Base-by-base conservation (phyloP, 805 yeast species). In the Lipomyces japonicus region DNA sequence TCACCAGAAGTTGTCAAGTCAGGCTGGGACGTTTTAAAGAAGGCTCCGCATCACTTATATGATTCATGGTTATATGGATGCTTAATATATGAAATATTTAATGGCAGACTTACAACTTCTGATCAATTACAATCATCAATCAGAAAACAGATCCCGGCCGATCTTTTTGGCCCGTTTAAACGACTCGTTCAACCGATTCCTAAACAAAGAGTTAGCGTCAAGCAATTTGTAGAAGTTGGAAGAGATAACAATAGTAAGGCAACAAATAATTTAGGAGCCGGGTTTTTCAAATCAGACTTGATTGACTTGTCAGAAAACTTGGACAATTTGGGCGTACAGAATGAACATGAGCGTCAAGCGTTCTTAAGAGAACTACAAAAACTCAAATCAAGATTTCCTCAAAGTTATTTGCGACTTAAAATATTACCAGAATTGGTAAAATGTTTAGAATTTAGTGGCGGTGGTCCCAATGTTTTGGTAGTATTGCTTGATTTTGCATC, bases 401-500 rank as follows among this genome's bases (percentile, higher is more conserved):
- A 75, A 43, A 72, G 86, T 58, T 69, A 80, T 64, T 62, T 86
- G 32, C 81, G 80, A 36, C 69, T 76, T 51, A 76, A 76, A 53
- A 67, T 88, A 7, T 66, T 90, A n/a, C 95, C 96, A 0, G 88
- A 84, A 59, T 68, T 90, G 12, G 69, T 75, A 6, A 63, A 64
- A 2, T 77, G 79, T 51, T 79, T 60, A n/a, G 63, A 60, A 23
- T 58, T 52, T 24, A 62, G 61, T 26, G 50, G 56, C 21, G 70
- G 66, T 2, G 69, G 69, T 2, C 41, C 61, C n/a, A 63, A 59
- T 44, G 54, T 61, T 23, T 39, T 68, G 16, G 59, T 60, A 18
- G 59, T 61, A 28, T 64, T 70, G 46, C 64, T 67, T 45, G 61
- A 62, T 37, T 66, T 64, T 44, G 62, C 64, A 7, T 69, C 61